These are phyloP conservation scores for Mycena amicta DNA, from an alignment of 768 basidiomycete species.

Conservation along the genomic window DNA sequence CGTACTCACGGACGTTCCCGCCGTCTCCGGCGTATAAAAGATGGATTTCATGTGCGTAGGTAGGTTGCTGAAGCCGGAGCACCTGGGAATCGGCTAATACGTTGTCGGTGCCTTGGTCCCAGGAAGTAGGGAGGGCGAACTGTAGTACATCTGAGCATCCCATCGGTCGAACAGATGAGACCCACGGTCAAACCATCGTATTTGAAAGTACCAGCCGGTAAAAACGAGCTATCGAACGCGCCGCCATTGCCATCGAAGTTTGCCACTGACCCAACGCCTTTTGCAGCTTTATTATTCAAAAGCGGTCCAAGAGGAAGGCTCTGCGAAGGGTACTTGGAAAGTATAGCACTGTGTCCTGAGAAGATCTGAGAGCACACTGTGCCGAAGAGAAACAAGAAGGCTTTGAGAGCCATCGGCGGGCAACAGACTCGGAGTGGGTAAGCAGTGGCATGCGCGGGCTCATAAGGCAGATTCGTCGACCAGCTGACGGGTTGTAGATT, in stretches of 20 bases:
- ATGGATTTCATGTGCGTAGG: conserved; percentile 49
- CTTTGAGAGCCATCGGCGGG: too few relatives aligned
- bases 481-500: neutral
- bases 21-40: conserved; percentile 50
- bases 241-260: conserved; percentile 42
- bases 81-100: conserved; percentile 46
- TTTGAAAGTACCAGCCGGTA: conserved; percentile 41
- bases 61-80: conserved; percentile 33
- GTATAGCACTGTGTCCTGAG: conserved; percentile 1
- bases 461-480: neutral
- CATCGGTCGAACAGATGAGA: neutral
- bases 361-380: conserved; percentile 5
- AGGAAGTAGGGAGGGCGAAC: conserved; percentile 45
- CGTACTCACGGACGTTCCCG: conserved; percentile 11
- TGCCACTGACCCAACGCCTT: conserved; percentile 33
- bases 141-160: too few relatives aligned
- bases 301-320: conserved; percentile 32
- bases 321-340: conserved; percentile 33
- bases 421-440: too few relatives aligned
- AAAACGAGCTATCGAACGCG: conserved; percentile 43
- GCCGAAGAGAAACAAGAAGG: conserved; percentile 6
- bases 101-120: conserved; percentile 41
- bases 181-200: conserved; percentile 43
- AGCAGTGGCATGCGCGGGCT: too few relatives aligned
- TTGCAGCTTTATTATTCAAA: conserved; percentile 48